A percentile compares a stretch with the other conserved stretches of the same genome.
phyloP scores from a whole-genome alignment of 257 asterid genomes.

The Ajuga chamaepitys region DNA sequence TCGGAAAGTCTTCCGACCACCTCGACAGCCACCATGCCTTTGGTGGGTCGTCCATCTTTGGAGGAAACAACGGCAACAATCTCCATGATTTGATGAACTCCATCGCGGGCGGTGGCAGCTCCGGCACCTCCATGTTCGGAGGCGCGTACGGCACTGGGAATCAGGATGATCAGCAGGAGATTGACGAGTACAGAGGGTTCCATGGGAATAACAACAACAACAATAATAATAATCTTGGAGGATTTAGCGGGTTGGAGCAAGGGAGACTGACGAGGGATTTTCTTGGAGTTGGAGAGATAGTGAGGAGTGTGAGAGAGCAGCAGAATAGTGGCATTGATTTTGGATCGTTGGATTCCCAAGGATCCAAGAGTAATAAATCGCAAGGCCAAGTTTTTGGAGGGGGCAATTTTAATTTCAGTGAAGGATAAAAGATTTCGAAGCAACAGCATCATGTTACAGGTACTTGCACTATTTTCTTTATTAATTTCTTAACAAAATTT shows the following conservation, averaged over 20 bases:
- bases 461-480: neutral
- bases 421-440: neutral
- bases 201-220: neutral
- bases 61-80: conserved; percentile 23
- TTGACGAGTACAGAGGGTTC: conserved; percentile 27
- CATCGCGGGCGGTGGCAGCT: conserved; percentile 12
- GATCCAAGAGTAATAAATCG: conserved; percentile 26
- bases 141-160: conserved; percentile 10
- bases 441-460: neutral
- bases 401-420: conserved; percentile 36
- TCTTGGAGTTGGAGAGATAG: conserved; percentile 71
- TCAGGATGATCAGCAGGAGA: conserved; percentile 20
- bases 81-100: conserved; percentile 42
- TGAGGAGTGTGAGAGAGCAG: conserved; percentile 47
- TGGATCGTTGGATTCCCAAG: conserved; percentile 36
- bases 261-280: conserved; percentile 66
- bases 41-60: conserved; percentile 25
- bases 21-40: conserved; percentile 23
- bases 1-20: conserved; percentile 25
- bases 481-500: too few relatives aligned
- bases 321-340: conserved; percentile 31
- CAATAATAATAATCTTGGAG: neutral
- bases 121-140: conserved; percentile 26
- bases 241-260: conserved; percentile 33
- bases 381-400: conserved; percentile 38